A percentile compares a stretch with the other conserved stretches of the same genome.
phyloP scores from a whole-genome alignment of 805 yeast genomes.

The Naumovozyma baii region DNA sequence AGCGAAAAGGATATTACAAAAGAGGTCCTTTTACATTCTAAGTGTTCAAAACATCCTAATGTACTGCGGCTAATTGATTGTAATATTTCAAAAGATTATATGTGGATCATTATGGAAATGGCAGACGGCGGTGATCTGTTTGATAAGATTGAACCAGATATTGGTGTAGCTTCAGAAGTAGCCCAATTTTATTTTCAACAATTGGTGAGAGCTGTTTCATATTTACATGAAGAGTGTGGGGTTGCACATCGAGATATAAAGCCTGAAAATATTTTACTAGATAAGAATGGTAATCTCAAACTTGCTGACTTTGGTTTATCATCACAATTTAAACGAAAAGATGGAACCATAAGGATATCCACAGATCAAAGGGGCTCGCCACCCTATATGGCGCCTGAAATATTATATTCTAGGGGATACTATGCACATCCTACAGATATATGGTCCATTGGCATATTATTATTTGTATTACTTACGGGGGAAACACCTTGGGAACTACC shows the following conservation, averaged over 20 bases:
- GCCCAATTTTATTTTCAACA: conserved; percentile 65
- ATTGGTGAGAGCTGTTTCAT: conserved; percentile 49
- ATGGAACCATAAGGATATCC: conserved; percentile 40
- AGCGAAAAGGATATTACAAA: conserved; percentile 36
- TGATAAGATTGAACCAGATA: conserved; percentile 70
- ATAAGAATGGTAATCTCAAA: conserved; percentile 54
- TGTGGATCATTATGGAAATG: conserved; percentile 58
- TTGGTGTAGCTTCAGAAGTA: conserved; percentile 55
- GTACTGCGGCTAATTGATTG: conserved; percentile 46
- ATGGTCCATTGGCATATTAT: conserved; percentile 62
- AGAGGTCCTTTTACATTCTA: conserved; percentile 52
- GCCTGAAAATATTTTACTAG: conserved; percentile 65
- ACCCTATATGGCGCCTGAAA: conserved; percentile 75
- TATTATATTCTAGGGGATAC: conserved; percentile 36
- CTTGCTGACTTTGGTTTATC: conserved; percentile 76
- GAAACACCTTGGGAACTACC: conserved; percentile 70
- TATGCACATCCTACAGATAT: conserved; percentile 51
- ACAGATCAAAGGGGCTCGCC: conserved; percentile 59
- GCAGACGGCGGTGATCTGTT: conserved; percentile 71
- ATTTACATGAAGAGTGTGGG: conserved; percentile 53
- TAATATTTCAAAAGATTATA: conserved; percentile 46
- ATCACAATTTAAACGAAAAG: conserved; percentile 42
- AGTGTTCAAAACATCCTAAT: conserved; percentile 50
- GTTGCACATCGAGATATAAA: conserved; percentile 67
- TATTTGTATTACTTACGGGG: conserved; percentile 55